phyloP scores from a whole-genome alignment of 805 yeast species.

The Torulaspora indica region DNA sequence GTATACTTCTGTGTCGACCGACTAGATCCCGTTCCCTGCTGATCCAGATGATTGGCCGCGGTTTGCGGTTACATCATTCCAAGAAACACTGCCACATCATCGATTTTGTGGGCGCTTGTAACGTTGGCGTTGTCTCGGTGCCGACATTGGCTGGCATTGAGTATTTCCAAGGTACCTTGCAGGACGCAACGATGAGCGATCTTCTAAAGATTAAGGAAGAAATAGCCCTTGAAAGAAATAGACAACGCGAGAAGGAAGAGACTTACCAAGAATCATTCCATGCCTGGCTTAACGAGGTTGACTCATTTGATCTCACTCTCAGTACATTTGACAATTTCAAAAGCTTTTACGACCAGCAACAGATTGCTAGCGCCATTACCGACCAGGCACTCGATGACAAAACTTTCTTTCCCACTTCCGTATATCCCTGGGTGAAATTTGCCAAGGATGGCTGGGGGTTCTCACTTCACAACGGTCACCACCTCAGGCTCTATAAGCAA shows the following conservation, averaged over 20 bases:
- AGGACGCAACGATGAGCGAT: slow-evolving; percentile 36
- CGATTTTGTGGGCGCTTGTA: slow-evolving; percentile 65
- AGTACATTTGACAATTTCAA: slow-evolving; percentile 40
- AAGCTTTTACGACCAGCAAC: slow-evolving; percentile 27
- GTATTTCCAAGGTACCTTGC: slow-evolving; percentile 19
- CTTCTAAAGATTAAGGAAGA: slow-evolving; percentile 28
- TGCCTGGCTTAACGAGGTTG: slow-evolving; percentile 14
- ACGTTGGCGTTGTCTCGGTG: slow-evolving; percentile 50
- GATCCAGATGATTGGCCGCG: slow-evolving; percentile 89
- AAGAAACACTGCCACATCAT: slow-evolving; percentile 68
- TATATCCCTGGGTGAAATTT: slow-evolving; percentile 37
- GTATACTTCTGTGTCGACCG: slow-evolving; percentile 73
- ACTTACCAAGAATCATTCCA: slow-evolving; percentile 11
- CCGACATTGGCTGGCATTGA: slow-evolving; percentile 47
- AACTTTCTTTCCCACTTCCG: slow-evolving; percentile 23
- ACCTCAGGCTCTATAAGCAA: slow-evolving; percentile 29
- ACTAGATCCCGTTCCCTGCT: slow-evolving; percentile 68
- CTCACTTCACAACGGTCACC: slow-evolving; percentile 20
- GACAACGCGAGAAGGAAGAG: slow-evolving; percentile 15
- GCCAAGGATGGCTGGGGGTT: slow-evolving; percentile 34
- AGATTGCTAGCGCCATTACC: slow-evolving; percentile 4
- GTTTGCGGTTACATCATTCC: slow-evolving; percentile 57
- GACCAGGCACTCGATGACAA: slow-evolving; percentile 15
- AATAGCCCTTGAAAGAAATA: slow-evolving; percentile 10
- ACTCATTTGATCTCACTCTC: slow-evolving; percentile 34